Evolutionary conservation across 768 basidiomycete species (phyloP).

Genomic region (Macrolepiota albuminosa): DNA sequence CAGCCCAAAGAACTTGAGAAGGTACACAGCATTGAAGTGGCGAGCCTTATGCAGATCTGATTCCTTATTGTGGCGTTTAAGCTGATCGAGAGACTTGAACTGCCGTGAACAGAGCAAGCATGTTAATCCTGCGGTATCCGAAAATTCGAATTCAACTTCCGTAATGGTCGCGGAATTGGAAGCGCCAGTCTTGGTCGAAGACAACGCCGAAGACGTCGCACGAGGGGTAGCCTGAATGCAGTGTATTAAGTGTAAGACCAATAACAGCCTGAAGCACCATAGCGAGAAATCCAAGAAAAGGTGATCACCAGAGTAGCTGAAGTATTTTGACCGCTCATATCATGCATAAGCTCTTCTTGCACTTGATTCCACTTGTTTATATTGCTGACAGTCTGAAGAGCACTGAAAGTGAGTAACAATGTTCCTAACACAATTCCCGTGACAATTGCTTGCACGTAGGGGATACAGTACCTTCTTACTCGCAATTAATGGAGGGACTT

Average conservation of each 20-base stretch:
- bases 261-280: constrained; percentile 16
- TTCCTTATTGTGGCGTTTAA: constrained; percentile 87
- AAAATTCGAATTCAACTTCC: constrained; percentile 76
- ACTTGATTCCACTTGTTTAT: constrained; percentile 98
- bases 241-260: constrained; percentile 23
- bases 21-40: constrained; percentile 34
- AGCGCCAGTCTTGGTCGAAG: constrained; percentile 11
- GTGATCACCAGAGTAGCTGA: constrained; percentile 29
- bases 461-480: constrained; percentile 68
- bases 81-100: constrained; percentile 83
- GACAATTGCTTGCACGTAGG: neutral
- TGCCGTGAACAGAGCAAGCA: constrained; percentile 92
- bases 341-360: constrained; percentile 75
- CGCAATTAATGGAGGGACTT: constrained; percentile 76
- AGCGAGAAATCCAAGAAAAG: constrained; percentile 22
- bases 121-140: constrained; percentile 66
- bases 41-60: constrained; percentile 94
- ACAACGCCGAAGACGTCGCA: constrained; percentile 15
- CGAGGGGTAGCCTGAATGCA: constrained; percentile 22
- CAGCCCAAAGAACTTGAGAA: constrained; percentile 23
- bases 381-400: constrained; percentile 71
- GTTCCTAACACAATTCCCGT: neutral
- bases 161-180: constrained; percentile 16
- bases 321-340: constrained; percentile 22
- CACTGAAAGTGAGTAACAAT: constrained; percentile 6